Percentiles rank a stretch among this genome's conserved stretches.
Evolutionary conservation across 208 protist species (phyloP).

Genomic region (Phytomonas sp.): DNA sequence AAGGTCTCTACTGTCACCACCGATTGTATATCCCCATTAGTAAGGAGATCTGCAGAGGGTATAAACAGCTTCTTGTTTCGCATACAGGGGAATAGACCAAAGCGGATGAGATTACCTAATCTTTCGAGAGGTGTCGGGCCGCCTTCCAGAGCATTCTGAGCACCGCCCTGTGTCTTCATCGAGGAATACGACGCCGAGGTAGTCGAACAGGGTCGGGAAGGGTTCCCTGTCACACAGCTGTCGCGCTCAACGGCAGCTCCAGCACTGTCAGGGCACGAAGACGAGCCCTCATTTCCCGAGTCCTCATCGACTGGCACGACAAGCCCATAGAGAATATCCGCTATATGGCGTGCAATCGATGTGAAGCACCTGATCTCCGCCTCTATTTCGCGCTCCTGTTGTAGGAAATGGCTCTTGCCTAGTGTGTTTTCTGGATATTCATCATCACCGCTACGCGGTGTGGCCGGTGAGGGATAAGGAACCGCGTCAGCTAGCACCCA

Average conservation of each 20-base stretch:
- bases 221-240: background rate
- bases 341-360: slow-evolving; percentile 52
- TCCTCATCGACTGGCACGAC: background rate
- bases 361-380: slow-evolving; percentile 67
- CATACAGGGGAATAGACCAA: slow-evolving; percentile 60
- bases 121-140: slow-evolving; percentile 1
- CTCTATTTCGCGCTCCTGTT: slow-evolving; percentile 15
- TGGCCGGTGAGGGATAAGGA: slow-evolving; percentile 26
- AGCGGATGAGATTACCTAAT: slow-evolving; percentile 31
- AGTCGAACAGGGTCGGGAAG: background rate
- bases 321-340: slow-evolving; percentile 61
- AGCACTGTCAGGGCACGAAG: slow-evolving; percentile 6
- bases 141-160: background rate
- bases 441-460: background rate
- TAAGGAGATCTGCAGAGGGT: slow-evolving; percentile 39
- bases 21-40: slow-evolving; percentile 49
- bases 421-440: background rate
- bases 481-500: slow-evolving; percentile 61
- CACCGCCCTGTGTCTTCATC: background rate
- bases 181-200: background rate
- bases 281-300: background rate
- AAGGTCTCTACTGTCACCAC: slow-evolving; percentile 80
- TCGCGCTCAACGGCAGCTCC: background rate
- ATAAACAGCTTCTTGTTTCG: slow-evolving; percentile 52
- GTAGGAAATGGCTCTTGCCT: background rate